phyloP scores from a whole-genome alignment of 2,329 filamentous ascomycete species.

The Pleurostoma richardsiae region DNA sequence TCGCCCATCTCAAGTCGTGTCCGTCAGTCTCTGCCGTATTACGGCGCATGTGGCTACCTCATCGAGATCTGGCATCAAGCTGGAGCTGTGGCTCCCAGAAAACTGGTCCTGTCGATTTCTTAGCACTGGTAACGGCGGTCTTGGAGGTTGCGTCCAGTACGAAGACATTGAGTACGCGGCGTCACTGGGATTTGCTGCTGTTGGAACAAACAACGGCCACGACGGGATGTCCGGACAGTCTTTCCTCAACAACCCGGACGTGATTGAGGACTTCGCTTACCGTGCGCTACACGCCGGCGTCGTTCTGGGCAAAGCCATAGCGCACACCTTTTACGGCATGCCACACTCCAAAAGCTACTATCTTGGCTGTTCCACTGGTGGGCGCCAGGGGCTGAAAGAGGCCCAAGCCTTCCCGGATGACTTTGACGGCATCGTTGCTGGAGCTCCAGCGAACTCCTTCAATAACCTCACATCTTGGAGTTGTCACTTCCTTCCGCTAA shows the following conservation, averaged over 20 bases:
- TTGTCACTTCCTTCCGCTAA: conserved; percentile 38
- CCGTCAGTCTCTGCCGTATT: conserved; percentile 18
- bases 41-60: conserved; percentile 19
- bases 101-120: conserved; percentile 39
- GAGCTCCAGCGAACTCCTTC: conserved; percentile 34
- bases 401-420: conserved; percentile 49
- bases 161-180: conserved; percentile 39
- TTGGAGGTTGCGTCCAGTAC: conserved; percentile 43
- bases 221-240: conserved; percentile 30
- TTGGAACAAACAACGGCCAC: conserved; percentile 47
- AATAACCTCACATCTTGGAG: conserved; percentile 21
- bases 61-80: conserved; percentile 33
- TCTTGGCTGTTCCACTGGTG: conserved; percentile 54
- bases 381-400: conserved; percentile 51
- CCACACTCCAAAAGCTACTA: conserved; percentile 42
- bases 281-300: conserved; percentile 41
- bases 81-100: conserved; percentile 43
- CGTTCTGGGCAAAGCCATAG: conserved; percentile 40
- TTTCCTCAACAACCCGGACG: conserved; percentile 28
- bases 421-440: conserved; percentile 53
- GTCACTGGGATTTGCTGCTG: conserved; percentile 36
- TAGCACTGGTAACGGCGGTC: conserved; percentile 42
- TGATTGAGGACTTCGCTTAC: conserved; percentile 28
- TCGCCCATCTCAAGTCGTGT: conserved; percentile 6
- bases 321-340: conserved; percentile 38